Base-by-base conservation (phyloP, 306 rosid species). In the Trifolium repens region DNA sequence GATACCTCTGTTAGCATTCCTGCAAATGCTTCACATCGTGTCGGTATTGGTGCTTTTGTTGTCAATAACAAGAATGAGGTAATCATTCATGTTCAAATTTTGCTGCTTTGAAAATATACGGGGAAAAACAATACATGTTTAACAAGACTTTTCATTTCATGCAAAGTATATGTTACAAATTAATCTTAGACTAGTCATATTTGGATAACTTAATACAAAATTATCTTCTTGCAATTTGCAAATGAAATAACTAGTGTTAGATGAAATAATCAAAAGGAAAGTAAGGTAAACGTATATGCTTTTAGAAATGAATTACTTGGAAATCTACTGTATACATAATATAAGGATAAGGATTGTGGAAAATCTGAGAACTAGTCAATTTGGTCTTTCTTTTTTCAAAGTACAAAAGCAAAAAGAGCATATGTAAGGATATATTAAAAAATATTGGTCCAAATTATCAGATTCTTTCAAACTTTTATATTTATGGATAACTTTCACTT, bases 1-100 rank as follows among this genome's bases (percentile, higher is more conserved):
- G 77, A 83, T 79, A 80, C 89, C 62, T 69, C 65, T 7, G 86
- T 88, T 68, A 76, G 47, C 57, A 0, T 47, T 10, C 49, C 98
- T 8, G 82, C 80, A 39, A 93, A 93, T 85, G 98, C 98, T 80
- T 91, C 98, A 0, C 98, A 91, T 73, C 85, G 89, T 5, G 88
- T 93, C 0, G 91, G 93, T 32, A 81, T 93, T 22, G 98, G 93
- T 71, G 97, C 92, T 72, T 93, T 89, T 77, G 93, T 93, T 63
- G 63, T 85, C 84, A 93, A 91, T 73, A 19, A 27, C 72, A 78
- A 88, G 0, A 65, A 87, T 35, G 85, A 91, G 97, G 98, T 91
- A 73, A 13, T 4, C 7, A 3, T 46, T 13, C 1, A 4, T 32
- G 4, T 30, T 30, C 34, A 30, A 30, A 3, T 30, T 30, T 30